Percentiles rank a stretch among this genome's conserved stretches.
phyloP scores from a whole-genome alignment of 345 rosid genomes.

The Litchi chinensis region DNA sequence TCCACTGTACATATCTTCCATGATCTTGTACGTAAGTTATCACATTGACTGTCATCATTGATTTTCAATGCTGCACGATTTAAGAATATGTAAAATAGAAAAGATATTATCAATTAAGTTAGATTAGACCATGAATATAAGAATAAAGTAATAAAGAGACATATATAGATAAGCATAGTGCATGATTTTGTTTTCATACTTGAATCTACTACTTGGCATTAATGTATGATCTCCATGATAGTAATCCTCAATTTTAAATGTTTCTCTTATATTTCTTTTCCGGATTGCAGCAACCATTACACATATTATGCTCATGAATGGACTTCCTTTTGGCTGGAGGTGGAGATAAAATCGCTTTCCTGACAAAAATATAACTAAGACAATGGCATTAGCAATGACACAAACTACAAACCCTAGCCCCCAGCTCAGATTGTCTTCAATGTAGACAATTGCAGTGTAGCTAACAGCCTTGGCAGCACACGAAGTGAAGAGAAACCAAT shows the following conservation, averaged over 20 bases:
- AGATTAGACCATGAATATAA: too few species aligned
- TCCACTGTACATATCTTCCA: conserved; percentile 17
- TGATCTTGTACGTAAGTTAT: not conserved
- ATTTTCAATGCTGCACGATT: conserved; percentile 10
- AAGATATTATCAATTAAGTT: too few species aligned
- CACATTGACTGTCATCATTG: not conserved
- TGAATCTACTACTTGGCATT: conserved; percentile 3
- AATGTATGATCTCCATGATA: not conserved
- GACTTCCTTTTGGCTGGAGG: conserved; percentile 27
- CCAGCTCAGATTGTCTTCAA: conserved; percentile 32
- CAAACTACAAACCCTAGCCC: conserved; percentile 30
- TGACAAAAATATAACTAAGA: conserved; percentile 4
- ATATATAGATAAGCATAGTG: too few species aligned
- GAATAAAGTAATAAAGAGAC: too few species aligned
- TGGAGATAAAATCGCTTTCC: conserved; percentile 22
- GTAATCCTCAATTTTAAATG: conserved; percentile 13
- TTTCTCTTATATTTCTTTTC: conserved; percentile 15
- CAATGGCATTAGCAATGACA: conserved; percentile 15
- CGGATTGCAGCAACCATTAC: conserved; percentile 27
- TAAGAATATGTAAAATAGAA: conserved; percentile 1
- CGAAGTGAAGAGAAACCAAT: conserved; percentile 25
- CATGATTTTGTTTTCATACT: not conserved
- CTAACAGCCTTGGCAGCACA: conserved; percentile 8
- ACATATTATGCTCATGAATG: conserved; percentile 18
- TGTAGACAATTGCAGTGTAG: conserved; percentile 19